Evolutionary conservation across 495 filamentous ascomycete genomes (phyloP), one percentile per base, ranked within the genome.

Genomic region (Neurospora sp.): DNA sequence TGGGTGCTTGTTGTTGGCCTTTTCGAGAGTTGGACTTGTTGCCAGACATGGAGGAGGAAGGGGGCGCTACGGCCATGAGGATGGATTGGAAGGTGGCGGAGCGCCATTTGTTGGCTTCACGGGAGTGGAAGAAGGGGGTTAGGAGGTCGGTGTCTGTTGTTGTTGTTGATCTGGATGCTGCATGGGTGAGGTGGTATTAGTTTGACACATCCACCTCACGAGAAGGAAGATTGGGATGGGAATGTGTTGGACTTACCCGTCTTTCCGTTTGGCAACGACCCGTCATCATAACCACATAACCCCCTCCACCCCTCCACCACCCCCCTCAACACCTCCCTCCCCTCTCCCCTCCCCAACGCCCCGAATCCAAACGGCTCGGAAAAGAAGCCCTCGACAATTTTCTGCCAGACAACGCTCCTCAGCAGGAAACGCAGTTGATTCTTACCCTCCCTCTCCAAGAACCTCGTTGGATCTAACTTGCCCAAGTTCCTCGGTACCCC

Each of bases 321-420:
- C 3, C 37, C 39, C 7, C 72, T 11, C 12, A 77, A 68, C 40
- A 48, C 31, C n/a, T 69, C 35, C 42, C 41, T 40, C 1, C 74
- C 72, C 5, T 68, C 38, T 2, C 71, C 72, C 0, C 72, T 74
- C 16, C 73, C 78, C 18, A 82, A 40, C n/a, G 72, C 76, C 3
- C 80, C 80, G 69, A 82, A 79, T 0, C 80, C 80, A 69, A 79
- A 78, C 4, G 78, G 79, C 3, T 68, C 46, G 42, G 75, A 73
- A 74, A 82, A 82, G 75, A 81, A 82, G 0, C 78, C 79, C 1
- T 79, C 78, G 1, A 75, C 6, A 0, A 82, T 48, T 20, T 74
- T 74, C 4, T 40, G 53, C 80, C 80, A 82, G 9, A 82, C 73
- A 1, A 73, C 27, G 7, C 73, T 75, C 42, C 76, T 71, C 11